Evolutionary conservation across 2,329 filamentous ascomycete genomes (phyloP), one percentile per base, ranked within the genome.

Genomic region (Dothistroma septosporum): DNA sequence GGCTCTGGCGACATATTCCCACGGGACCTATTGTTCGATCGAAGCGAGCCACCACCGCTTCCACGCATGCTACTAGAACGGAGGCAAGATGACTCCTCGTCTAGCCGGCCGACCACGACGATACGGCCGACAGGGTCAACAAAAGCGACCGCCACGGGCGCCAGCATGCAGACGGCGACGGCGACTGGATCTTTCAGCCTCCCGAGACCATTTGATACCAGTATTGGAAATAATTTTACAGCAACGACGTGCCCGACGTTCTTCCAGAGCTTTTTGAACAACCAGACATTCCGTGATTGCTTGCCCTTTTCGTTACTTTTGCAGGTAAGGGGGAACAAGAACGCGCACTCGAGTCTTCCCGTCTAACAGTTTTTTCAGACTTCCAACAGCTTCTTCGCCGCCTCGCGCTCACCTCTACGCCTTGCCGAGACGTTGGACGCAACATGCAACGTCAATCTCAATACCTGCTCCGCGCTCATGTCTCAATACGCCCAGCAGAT

Each of bases 291-390:
- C 68, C 83, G 85, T 67, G 74, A 82, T 55, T 97, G 93, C 77
- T 85, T 92, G 66, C 91, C 93, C 0, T 80, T 97, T 60, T 96
- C 92, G 0, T 81, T 96, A 69, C 83, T 97, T 65, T 80, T 97
- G 10, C 85, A 90, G 79, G 89, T 90, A 77, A 72, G 83, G 72
- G 33, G 7, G 28, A 12, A 28, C n/a, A 21, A 54, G 11, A 47
- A 64, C 33, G 12, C 22, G 28, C 24, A 9, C n/a, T 14, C 10
- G 2, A 11, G 46, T 32, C 16, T 12, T 28, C 41, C 10, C 35
- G 19, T 52, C 53, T 60, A 32, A 59, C 53, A 19, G 22, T 11
- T 10, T 33, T 32, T 7, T 16, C 73, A 96, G 86, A 91, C 89
- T 64, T 97, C 93, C 10, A 84, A 82, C 55, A 85, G 86, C 46